Base-by-base conservation (phyloP, 805 yeast species). In the Candida argentea region DNA sequence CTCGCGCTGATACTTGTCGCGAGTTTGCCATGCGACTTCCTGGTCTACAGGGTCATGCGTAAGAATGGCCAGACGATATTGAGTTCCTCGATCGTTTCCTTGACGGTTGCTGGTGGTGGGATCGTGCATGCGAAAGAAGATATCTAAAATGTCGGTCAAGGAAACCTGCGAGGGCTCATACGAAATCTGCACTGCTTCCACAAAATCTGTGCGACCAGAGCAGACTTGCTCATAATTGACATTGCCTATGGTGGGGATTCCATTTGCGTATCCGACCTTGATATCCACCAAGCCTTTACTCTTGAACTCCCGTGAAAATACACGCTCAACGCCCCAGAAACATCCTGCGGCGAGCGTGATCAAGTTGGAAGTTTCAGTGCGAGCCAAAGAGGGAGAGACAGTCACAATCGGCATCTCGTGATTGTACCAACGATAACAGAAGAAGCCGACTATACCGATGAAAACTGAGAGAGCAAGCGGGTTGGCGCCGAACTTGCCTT, bases 191-290 rank as follows among this genome's bases (percentile, higher is more conserved):
- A 89, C 56, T 5, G 82, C 76, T 51, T 89, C 98, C 4, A 94
- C 94, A 46, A 51, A 60, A 14, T 73, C 67, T 1, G 96, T 85
- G n/a, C 63, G 60, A 16, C 87, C 89, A 4, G 70, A 51, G 51
- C 94, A 82, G 3, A 89, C 95, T 30, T 67, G 57, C 41, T 71
- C 65, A 57, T 89, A 89, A 22, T 44, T 42, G 9, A 60, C 55
- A 16, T 43, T 35, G 11, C 45, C 45, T 5, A 44, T 27, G 1
- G 72, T 55, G 13, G 87, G 85, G 13, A 40, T 34, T 7, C 97
- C 97, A 38, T 91, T 93, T 25, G 94, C 82, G 52, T 77, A 91
- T 3, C 98, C 98, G 8, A 89, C 97, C 47, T 73, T 75, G 24
- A 76, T 65, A 47, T 83, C 95, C 7, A 77, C 48, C 13, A 89